A percentile compares a stretch with the other conserved stretches of the same genome.
These are phyloP conservation scores for Penicillium argentinense DNA, from an alignment of 495 filamentous ascomycete genomes.

Conservation along the genomic window DNA sequence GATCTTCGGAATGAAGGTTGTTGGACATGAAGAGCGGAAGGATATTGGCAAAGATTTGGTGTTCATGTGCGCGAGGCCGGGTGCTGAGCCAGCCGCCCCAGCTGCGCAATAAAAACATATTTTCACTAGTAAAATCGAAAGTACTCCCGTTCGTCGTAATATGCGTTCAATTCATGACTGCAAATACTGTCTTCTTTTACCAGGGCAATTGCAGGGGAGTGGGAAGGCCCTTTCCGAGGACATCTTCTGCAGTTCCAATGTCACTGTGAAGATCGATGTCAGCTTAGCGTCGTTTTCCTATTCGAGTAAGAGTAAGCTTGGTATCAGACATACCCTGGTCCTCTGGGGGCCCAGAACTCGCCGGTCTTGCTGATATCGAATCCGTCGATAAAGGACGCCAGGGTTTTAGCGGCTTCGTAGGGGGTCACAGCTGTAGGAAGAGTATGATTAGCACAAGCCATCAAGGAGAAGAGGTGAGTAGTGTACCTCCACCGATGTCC, in stretches of 20 bases:
- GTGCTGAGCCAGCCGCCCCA: slow-evolving; percentile 1
- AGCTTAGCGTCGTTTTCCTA: too few relatives aligned
- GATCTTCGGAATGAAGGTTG: slow-evolving; percentile 44
- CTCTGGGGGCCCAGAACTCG: slow-evolving; percentile 70
- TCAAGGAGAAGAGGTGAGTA: background rate
- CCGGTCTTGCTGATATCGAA: slow-evolving; percentile 67
- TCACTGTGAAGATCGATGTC: slow-evolving; percentile 39
- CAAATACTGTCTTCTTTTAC: slow-evolving; percentile 52
- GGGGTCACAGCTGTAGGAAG: slow-evolving; percentile 58
- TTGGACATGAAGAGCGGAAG: slow-evolving; percentile 25
- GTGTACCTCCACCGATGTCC: slow-evolving; percentile 63
- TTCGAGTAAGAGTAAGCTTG: too few relatives aligned
- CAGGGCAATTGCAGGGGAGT: slow-evolving; percentile 70
- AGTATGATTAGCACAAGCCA: background rate
- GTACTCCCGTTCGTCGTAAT: too few relatives aligned
- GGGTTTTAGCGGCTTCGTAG: slow-evolving; percentile 60
- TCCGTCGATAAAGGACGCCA: slow-evolving; percentile 58
- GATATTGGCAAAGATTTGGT: slow-evolving; percentile 23
- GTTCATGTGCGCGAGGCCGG: slow-evolving; percentile 25
- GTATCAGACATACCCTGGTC: slow-evolving; percentile 51
- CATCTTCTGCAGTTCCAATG: slow-evolving; percentile 66
- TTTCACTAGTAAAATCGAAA: too few relatives aligned
- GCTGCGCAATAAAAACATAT: background rate
- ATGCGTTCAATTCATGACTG: too few relatives aligned
- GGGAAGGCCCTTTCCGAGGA: slow-evolving; percentile 59